Evolutionary conservation across 2,329 filamentous ascomycete genomes (phyloP).

Genomic region (Aureobasidium namibiae): DNA sequence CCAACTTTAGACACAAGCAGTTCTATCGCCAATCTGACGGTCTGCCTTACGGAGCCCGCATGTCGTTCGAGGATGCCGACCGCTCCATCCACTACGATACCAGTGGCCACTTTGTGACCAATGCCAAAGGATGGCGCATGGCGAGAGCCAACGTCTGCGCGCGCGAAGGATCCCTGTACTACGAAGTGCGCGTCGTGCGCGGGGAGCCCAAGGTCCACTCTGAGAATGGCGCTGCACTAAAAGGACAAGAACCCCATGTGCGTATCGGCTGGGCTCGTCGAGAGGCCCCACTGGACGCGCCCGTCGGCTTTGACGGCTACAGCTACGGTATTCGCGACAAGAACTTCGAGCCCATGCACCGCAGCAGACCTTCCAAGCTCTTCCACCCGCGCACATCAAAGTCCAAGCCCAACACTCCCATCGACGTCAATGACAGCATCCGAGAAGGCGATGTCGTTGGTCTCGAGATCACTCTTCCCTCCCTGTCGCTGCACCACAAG

Average conservation of each 20-base stretch:
- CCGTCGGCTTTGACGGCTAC: slow-evolving; percentile 82
- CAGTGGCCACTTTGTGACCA: slow-evolving; percentile 69
- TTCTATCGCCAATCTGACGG: slow-evolving; percentile 87
- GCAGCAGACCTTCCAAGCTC: slow-evolving; percentile 87
- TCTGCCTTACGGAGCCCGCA: slow-evolving; percentile 70
- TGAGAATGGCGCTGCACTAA: slow-evolving; percentile 22
- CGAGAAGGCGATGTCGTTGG: slow-evolving; percentile 90
- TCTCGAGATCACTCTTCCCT: slow-evolving; percentile 82
- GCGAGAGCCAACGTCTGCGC: slow-evolving; percentile 84
- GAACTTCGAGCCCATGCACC: slow-evolving; percentile 82
- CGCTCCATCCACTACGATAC: slow-evolving; percentile 70
- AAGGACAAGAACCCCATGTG: slow-evolving; percentile 50
- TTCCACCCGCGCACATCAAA: slow-evolving; percentile 37
- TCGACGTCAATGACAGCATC: slow-evolving; percentile 52
- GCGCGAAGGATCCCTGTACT: slow-evolving; percentile 84
- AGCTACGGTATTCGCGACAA: slow-evolving; percentile 90
- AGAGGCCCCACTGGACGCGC: slow-evolving; percentile 73
- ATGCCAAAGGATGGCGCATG: slow-evolving; percentile 88
- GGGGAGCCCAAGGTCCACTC: slow-evolving; percentile 52
- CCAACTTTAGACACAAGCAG: slow-evolving; percentile 73
- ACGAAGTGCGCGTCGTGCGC: slow-evolving; percentile 81
- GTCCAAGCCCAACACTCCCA: slow-evolving; percentile 28
- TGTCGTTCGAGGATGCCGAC: slow-evolving; percentile 89
- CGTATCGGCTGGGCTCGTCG: slow-evolving; percentile 80
- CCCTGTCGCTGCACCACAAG: slow-evolving; percentile 77